A percentile compares a stretch with the other conserved stretches of the same genome.
Conservation (phyloP, 106 monocot genomes). For the Phalaenopsis aphrodite region DNA sequence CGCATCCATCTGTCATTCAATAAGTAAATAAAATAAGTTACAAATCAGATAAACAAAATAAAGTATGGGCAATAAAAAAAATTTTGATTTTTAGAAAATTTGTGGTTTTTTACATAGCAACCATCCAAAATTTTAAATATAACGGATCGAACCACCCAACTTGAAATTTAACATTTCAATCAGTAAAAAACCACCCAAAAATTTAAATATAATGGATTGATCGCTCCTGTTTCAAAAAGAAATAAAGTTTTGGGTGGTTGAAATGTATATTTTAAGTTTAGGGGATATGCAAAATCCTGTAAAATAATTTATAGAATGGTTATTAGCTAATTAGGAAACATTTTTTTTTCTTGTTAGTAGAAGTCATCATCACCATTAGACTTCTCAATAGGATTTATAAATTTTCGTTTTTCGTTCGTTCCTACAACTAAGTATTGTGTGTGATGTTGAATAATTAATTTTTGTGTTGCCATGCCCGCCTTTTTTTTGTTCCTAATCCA, state of each 20-base stretch:
- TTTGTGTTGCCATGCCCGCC: too few relatives aligned
- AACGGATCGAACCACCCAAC: too few relatives aligned
- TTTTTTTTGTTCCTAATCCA: background rate
- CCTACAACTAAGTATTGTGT: background rate
- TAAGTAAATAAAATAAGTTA: background rate
- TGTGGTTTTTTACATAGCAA: background rate
- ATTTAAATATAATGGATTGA: too few relatives aligned
- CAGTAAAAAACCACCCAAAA: too few relatives aligned
- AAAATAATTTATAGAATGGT: background rate
- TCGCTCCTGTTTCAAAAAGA: too few relatives aligned
- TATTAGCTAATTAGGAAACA: background rate
- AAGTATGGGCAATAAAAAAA: background rate
- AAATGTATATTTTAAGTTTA: too few relatives aligned
- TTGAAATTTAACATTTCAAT: too few relatives aligned
- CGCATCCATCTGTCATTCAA: slow-evolving; percentile 24
- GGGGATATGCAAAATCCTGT: too few relatives aligned
- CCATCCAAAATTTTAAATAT: background rate
- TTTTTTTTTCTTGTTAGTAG: background rate
- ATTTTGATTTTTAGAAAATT: too few relatives aligned
- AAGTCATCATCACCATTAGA: background rate
- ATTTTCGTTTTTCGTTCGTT: background rate
- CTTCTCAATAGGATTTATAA: background rate
- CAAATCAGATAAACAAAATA: background rate
- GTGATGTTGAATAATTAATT: too few relatives aligned
- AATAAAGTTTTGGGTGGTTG: too few relatives aligned